phyloP scores from a whole-genome alignment of 306 rosid genomes.

The Glycine soja region DNA sequence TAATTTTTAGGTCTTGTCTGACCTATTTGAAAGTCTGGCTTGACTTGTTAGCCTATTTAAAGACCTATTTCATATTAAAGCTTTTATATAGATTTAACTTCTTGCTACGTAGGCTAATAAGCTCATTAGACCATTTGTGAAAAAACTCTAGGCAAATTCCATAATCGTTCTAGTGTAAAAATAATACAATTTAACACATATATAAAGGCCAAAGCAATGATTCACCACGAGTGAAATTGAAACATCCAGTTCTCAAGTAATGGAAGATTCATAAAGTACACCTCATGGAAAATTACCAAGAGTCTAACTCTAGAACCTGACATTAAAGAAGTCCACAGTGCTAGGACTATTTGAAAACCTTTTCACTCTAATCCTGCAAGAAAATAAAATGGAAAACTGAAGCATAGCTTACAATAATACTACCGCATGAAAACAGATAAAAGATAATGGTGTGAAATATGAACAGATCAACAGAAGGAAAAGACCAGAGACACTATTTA shows the following conservation, averaged over 20 bases:
- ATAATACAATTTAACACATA: conserved; percentile 3
- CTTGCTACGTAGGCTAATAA: no score
- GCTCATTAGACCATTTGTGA: no score
- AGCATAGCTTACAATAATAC: conserved; percentile 19
- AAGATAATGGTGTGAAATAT: neutral
- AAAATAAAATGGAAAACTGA: neutral
- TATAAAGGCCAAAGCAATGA: neutral
- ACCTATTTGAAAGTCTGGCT: no score
- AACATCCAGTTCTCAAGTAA: conserved; percentile 10
- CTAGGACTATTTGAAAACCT: neutral
- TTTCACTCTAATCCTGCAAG: conserved; percentile 49
- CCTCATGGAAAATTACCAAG: neutral
- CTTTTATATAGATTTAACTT: no score
- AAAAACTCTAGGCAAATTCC: no score
- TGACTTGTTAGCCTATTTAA: no score
- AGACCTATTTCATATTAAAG: no score
- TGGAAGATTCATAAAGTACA: conserved; percentile 2
- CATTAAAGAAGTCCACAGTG: conserved; percentile 23
- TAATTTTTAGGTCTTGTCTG: no score
- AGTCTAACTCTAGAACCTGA: conserved; percentile 29
- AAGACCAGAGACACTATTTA: no score
- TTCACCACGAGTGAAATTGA: conserved; percentile 9
- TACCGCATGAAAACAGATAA: neutral
- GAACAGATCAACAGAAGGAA: neutral
- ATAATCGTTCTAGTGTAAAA: no score